Evolutionary conservation across 192 early-diverging fungal species (phyloP), one percentile per base, ranked within the genome.

Genomic region (Coemansia sp.): DNA sequence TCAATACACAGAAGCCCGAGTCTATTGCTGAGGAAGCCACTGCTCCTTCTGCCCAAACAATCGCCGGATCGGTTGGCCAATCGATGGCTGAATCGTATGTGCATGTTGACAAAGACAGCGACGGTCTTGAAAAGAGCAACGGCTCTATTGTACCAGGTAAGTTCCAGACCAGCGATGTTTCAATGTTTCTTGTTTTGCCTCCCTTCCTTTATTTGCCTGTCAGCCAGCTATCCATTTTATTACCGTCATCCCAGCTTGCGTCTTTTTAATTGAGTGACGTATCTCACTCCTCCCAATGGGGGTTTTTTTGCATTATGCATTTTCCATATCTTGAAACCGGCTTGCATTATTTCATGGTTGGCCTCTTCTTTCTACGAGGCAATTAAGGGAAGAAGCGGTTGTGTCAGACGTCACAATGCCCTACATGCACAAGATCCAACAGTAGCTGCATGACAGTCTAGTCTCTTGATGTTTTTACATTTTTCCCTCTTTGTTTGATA

Each of bases 21-120:
- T 28, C 63, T 2, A 65, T n/a, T 18, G 58, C 58, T n/a, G 53
- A 41, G 39, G 33, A 60, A 36, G 58, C 36, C 35, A 37, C 57
- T 14, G 11, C 33, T 2, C 17, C 45, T 48, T 48, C 45, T 48
- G 45, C 45, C 45, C 9, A 48, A 15, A 48, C 14, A 56, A 56
- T 56, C 18, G 20, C 22, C 22, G 54, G 15, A 15, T 8, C 54
- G 32, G 22, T 12, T 28, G 54, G 22, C 22, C 54, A 56, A 12
- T 73, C 65, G 17, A 62, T 76, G 58, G 37, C 71, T 22, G 79
- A 73, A 2, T 81, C 79, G 28, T 81, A 56, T 51, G 65, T 81
- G 22, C 73, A 75, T 57, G 74, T 81, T 15, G 56, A 39, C 51
- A 37, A 39, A 14, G 61, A 53, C 1, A 33, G 22, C 12, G 51